Evolutionary conservation across 140 eudicot species (phyloP).

Genomic region (Oenanthe javanica): DNA sequence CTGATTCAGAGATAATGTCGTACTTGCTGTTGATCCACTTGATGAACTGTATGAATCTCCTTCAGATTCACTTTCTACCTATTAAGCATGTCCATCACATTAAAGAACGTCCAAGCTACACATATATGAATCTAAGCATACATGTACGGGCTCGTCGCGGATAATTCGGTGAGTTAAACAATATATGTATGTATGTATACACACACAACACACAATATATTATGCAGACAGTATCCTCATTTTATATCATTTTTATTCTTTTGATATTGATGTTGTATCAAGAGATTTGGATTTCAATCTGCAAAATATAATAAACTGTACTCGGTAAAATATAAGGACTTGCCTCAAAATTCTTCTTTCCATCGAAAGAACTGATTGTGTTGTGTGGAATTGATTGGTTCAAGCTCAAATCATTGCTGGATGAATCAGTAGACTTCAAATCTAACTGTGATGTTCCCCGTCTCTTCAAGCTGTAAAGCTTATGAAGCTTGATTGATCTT

Average conservation of each 20-base stretch:
- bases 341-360: conserved; percentile 27
- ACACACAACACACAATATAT: not conserved
- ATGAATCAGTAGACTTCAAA: conserved; percentile 5
- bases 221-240: not conserved
- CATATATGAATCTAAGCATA: not conserved
- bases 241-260: not conserved
- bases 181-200: not conserved
- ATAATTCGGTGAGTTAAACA: not conserved
- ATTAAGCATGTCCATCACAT: conserved; percentile 4
- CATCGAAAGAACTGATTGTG: conserved; percentile 22
- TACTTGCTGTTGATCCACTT: conserved; percentile 18
- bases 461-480: conserved; percentile 18
- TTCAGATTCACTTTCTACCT: conserved; percentile 60
- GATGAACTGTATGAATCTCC: conserved; percentile 36
- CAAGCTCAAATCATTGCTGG: conserved; percentile 9
- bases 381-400: not conserved
- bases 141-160: not conserved
- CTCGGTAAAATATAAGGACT: conserved; percentile 7
- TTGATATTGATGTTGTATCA: not conserved
- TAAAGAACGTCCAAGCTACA: not conserved
- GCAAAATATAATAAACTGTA: not conserved
- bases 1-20: conserved; percentile 23
- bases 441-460: conserved; percentile 14
- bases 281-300: not conserved
- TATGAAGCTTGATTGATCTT: conserved; percentile 27